Conservation (phyloP, 1,284 basidiomycete species). For the Ustilago xerochloae region DNA sequence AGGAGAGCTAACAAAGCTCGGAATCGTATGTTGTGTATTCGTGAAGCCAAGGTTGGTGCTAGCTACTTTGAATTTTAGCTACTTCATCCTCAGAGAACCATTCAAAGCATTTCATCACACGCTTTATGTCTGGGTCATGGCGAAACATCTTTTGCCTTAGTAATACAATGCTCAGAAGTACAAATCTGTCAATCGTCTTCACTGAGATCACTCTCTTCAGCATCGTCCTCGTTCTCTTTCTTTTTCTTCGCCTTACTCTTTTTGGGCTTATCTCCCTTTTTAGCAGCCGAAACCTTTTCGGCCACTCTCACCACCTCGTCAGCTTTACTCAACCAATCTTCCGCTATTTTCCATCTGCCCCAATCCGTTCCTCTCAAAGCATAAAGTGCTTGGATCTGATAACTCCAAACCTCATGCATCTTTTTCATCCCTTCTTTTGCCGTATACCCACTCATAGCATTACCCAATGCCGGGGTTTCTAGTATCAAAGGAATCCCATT, state of each 20-base stretch:
- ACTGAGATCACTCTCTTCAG: constrained; percentile 23
- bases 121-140: constrained; percentile 5
- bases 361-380: constrained; percentile 64
- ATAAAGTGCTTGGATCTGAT: constrained; percentile 70
- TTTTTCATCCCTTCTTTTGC: constrained; percentile 40
- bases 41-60: constrained; percentile 13
- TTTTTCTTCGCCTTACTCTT: constrained; percentile 11
- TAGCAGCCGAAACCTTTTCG: constrained; percentile 4
- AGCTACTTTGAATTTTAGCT: background rate
- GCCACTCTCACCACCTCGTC: constrained; percentile 17
- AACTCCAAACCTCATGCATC: constrained; percentile 76
- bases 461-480: constrained; percentile 75
- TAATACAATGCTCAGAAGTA: background rate
- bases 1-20: constrained; percentile 4
- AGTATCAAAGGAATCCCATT: constrained; percentile 81
- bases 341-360: constrained; percentile 32
- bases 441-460: constrained; percentile 15
- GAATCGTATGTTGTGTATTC: background rate
- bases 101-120: constrained; percentile 16
- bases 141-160: background rate
- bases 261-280: constrained; percentile 11
- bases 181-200: constrained; percentile 4
- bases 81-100: constrained; percentile 4
- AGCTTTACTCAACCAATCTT: constrained; percentile 24
- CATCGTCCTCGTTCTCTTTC: constrained; percentile 3